phyloP scores from a whole-genome alignment of 176 grass and related monocot species.

The Ananas comosus region DNA sequence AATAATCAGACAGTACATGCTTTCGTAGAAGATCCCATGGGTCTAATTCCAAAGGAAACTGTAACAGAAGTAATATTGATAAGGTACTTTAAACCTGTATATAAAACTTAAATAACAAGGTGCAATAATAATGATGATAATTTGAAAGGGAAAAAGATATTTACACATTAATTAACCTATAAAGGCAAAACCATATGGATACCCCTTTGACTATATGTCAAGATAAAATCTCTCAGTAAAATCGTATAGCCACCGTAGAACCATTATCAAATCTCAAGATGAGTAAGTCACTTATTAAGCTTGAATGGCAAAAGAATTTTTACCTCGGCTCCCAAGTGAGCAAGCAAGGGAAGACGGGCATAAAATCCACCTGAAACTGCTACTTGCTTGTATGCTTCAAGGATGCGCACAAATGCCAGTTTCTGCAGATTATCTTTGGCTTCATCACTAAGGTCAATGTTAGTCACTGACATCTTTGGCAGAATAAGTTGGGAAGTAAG shows the following conservation, averaged over 20 bases:
- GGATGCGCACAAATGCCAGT: conserved; percentile 70
- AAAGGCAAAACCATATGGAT: too few species aligned
- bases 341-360: conserved; percentile 58
- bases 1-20: conserved; percentile 75
- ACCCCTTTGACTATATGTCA: too few species aligned
- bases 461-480: conserved; percentile 72
- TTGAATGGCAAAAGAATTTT: conserved; percentile 9
- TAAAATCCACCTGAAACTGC: conserved; percentile 50
- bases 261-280: background rate
- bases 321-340: conserved; percentile 93
- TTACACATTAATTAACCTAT: too few species aligned
- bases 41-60: conserved; percentile 91
- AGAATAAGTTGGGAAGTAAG: conserved; percentile 43
- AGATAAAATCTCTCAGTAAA: too few species aligned
- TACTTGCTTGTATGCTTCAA: conserved; percentile 59
- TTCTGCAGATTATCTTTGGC: conserved; percentile 81
- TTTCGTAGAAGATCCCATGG: conserved; percentile 80
- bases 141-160: background rate
- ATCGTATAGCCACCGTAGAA: too few species aligned
- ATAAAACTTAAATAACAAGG: background rate
- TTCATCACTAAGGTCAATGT: conserved; percentile 68
- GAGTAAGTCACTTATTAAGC: conserved; percentile 6
- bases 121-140: background rate
- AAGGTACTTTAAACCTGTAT: background rate
- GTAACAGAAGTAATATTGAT: conserved; percentile 16